These are phyloP conservation scores for Populus euphratica DNA, from an alignment of 345 rosid genomes.

Conservation along the genomic window DNA sequence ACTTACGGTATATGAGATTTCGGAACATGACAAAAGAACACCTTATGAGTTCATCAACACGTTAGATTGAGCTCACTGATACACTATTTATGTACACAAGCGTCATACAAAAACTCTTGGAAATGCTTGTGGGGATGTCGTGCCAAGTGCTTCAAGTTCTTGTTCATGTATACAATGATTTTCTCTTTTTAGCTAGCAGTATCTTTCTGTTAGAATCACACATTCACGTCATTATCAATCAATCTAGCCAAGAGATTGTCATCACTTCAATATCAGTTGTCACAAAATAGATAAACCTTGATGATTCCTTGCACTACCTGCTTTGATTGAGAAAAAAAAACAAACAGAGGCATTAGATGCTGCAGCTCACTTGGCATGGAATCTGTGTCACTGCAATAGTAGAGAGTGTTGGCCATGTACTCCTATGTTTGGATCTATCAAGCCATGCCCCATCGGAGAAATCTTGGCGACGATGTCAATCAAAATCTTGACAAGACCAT, in stretches of 20 bases:
- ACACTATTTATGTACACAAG: neutral
- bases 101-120: neutral
- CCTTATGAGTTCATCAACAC: neutral
- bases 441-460: neutral
- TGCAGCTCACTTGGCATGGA: neutral
- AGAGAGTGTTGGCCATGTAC: neutral
- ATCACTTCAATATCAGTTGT: neutral
- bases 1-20: too few species aligned
- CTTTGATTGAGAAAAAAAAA: neutral
- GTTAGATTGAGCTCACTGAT: neutral
- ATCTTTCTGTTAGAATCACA: neutral
- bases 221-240: neutral
- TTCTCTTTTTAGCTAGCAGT: neutral
- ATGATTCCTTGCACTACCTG: neutral
- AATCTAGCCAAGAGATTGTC: too few species aligned
- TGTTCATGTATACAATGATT: neutral
- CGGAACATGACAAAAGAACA: too few species aligned
- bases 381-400: neutral
- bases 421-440: neutral
- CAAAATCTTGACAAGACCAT: neutral
- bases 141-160: neutral
- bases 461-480: too few species aligned
- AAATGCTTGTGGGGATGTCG: neutral
- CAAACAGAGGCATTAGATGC: too few species aligned
- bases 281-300: neutral